phyloP scores from a whole-genome alignment of 1,284 basidiomycete species.

The Papiliotrema laurentii region DNA sequence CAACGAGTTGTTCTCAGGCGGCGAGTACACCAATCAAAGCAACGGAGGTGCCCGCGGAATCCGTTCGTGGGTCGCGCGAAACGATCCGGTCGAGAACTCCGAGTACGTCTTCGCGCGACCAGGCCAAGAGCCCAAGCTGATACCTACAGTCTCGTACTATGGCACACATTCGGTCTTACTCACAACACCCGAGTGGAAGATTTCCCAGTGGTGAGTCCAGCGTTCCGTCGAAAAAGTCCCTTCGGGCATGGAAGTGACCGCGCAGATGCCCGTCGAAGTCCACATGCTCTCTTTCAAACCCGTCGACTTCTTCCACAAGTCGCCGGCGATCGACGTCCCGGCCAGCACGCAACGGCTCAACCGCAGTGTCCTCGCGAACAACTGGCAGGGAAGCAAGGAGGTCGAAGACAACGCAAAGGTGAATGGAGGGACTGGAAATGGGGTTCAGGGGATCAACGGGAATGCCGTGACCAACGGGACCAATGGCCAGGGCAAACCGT shows the following conservation, averaged over 20 bases:
- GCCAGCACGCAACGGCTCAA: conserved; percentile 40
- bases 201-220: conserved; percentile 53
- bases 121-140: no score
- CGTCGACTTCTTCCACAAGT: conserved; percentile 72
- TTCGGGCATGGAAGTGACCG: no score
- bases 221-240: no score
- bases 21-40: conserved; percentile 46
- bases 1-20: conserved; percentile 44
- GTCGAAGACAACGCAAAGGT: conserved; percentile 3
- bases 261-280: conserved; percentile 87
- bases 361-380: background rate
- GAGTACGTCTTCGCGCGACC: no score
- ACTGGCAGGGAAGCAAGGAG: background rate
- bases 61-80: conserved; percentile 36
- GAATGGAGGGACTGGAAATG: no score
- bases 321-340: conserved; percentile 77
- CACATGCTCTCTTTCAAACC: conserved; percentile 75
- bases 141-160: conserved; percentile 75
- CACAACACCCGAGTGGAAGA: conserved; percentile 33
- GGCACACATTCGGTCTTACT: conserved; percentile 64
- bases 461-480: no score
- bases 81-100: conserved; percentile 55
- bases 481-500: no score
- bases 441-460: no score
- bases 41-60: conserved; percentile 38